phyloP scores from a whole-genome alignment of 176 grass and related monocot species.

The Eleusine indica region DNA sequence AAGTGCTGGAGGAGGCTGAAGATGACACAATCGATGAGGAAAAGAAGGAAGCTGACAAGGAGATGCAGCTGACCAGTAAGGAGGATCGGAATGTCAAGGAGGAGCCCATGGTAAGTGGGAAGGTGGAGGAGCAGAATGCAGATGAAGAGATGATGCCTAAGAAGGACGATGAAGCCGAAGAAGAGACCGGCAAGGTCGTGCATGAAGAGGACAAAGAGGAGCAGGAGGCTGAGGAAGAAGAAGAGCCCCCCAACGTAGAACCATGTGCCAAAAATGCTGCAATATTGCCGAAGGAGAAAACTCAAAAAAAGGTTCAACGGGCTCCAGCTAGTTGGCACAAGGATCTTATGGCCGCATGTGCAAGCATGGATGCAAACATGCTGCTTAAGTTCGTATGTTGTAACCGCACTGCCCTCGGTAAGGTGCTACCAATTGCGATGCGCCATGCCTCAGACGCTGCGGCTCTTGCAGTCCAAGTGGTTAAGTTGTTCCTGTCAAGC shows the following conservation, averaged over 20 bases:
- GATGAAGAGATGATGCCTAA: background rate
- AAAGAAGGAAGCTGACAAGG: too few species aligned
- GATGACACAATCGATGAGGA: background rate
- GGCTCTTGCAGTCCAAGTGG: conserved; percentile 39
- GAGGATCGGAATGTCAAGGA: background rate
- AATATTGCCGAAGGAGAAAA: background rate
- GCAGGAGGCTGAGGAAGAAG: background rate
- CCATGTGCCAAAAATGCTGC: background rate
- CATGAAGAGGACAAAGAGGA: background rate
- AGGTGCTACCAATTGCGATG: conserved; percentile 1
- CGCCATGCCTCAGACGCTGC: conserved; percentile 42
- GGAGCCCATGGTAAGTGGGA: background rate
- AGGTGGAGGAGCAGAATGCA: background rate
- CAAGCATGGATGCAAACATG: conserved; percentile 33
- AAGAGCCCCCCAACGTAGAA: background rate
- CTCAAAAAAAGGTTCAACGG: background rate
- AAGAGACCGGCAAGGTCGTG: background rate
- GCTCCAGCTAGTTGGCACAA: background rate
- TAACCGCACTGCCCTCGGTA: background rate
- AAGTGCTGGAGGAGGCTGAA: background rate
- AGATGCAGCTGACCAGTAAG: background rate
- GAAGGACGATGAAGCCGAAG: background rate
- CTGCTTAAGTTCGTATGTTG: conserved; percentile 27
- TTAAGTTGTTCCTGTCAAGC: conserved; percentile 37
- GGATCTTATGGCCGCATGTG: background rate